Percentiles rank a stretch among this genome's conserved stretches.
phyloP scores from a whole-genome alignment of 192 early-diverging fungal species.

The Dissophora ornata region DNA sequence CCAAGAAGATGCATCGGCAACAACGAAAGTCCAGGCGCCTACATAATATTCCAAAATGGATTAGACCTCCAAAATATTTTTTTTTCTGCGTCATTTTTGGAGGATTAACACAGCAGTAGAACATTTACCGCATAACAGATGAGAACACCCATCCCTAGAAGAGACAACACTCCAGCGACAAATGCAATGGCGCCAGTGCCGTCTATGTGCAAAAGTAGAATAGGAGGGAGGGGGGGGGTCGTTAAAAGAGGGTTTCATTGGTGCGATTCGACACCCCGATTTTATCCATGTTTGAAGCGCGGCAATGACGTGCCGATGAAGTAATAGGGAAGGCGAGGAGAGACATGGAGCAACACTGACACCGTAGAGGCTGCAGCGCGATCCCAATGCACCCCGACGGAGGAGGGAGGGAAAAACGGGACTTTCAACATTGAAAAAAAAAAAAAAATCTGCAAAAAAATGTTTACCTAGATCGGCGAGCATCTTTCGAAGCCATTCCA shows the following conservation, averaged over 20 bases:
- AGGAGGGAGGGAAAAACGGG: no score
- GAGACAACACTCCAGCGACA: slow-evolving; percentile 57
- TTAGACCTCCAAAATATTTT: slow-evolving; percentile 5
- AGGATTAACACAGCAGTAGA: no score
- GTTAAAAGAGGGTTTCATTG: slow-evolving; percentile 3
- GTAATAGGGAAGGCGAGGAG: no score
- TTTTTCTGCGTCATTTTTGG: no score
- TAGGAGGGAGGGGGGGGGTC: background rate
- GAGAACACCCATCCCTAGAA: slow-evolving; percentile 65
- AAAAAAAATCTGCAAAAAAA: background rate
- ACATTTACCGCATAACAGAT: slow-evolving; percentile 70
- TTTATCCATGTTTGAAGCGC: background rate
- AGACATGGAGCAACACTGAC: no score
- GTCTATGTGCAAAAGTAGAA: slow-evolving; percentile 14
- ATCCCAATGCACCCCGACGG: no score
- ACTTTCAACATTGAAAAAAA: background rate
- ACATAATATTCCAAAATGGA: slow-evolving; percentile 24
- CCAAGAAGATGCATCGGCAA: slow-evolving; percentile 35
- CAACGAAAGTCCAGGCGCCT: slow-evolving; percentile 48
- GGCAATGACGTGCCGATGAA: slow-evolving; percentile 25
- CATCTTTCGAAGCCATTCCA: slow-evolving; percentile 65
- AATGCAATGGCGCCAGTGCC: slow-evolving; percentile 58
- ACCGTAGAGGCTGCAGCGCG: no score
- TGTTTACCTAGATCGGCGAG: slow-evolving; percentile 57
- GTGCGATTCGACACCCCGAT: slow-evolving; percentile 2